Percentiles rank a stretch among this genome's conserved stretches.
These are phyloP conservation scores for Puya raimondii DNA, from an alignment of 176 grass and related monocot species.

Conservation along the genomic window DNA sequence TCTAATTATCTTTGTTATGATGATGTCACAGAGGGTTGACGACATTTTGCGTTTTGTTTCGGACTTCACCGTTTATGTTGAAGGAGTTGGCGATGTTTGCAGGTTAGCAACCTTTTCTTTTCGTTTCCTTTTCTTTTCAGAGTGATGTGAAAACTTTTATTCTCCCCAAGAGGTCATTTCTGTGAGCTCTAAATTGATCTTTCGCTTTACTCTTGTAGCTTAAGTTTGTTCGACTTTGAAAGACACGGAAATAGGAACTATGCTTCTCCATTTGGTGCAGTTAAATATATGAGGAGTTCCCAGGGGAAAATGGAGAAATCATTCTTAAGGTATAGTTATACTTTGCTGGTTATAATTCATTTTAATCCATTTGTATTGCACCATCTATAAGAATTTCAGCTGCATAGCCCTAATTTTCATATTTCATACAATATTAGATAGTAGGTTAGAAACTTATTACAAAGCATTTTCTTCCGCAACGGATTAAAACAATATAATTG, in stretches of 20 bases:
- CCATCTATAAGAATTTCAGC: no score
- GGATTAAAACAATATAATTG: no score
- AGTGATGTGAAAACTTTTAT: background rate
- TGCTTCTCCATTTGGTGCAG: slow-evolving; percentile 64
- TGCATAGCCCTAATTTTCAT: no score
- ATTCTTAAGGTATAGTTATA: slow-evolving; percentile 67
- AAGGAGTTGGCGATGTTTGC: slow-evolving; percentile 95
- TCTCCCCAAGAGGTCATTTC: slow-evolving; percentile 17
- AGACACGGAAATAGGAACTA: slow-evolving; percentile 91
- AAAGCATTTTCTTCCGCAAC: no score
- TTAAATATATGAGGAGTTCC: slow-evolving; percentile 65
- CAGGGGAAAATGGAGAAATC: slow-evolving; percentile 99
- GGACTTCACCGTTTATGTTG: slow-evolving; percentile 87
- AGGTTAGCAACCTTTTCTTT: slow-evolving; percentile 36
- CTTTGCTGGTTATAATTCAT: background rate
- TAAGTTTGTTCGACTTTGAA: slow-evolving; percentile 87
- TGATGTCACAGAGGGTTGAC: slow-evolving; percentile 56
- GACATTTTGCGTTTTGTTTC: slow-evolving; percentile 95
- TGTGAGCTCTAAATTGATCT: background rate
- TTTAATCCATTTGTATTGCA: no score
- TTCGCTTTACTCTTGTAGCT: slow-evolving; percentile 34
- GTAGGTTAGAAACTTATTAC: no score
- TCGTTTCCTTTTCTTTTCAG: slow-evolving; percentile 18
- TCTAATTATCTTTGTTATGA: background rate
- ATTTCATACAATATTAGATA: no score